Percentiles rank a stretch among this genome's conserved stretches.
Conservation (phyloP, 805 yeast genomes). For the Peterozyma xylosa region DNA sequence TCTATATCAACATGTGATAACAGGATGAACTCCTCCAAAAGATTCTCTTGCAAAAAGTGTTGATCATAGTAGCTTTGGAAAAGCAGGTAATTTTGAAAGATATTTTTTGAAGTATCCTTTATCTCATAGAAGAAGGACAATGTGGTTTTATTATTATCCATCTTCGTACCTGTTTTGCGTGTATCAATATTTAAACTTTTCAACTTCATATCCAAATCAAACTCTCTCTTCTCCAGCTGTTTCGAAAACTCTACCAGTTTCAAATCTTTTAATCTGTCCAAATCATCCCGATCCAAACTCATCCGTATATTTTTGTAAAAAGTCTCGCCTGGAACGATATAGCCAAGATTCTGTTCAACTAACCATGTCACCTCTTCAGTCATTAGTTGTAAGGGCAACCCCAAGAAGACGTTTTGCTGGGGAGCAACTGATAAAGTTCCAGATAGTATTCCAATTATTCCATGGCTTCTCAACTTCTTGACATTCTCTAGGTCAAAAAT, state of each 20-base stretch:
- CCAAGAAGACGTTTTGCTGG: constrained; percentile 84
- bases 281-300: constrained; percentile 8
- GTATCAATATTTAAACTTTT: constrained; percentile 6
- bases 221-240: constrained; percentile 10
- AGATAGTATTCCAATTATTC: constrained; percentile 66
- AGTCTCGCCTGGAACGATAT: constrained; percentile 33
- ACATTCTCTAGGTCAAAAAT: constrained; percentile 54
- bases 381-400: constrained; percentile 70
- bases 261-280: constrained; percentile 5
- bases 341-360: constrained; percentile 31
- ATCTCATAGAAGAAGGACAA: constrained; percentile 10
- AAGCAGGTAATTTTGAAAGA: constrained; percentile 9
- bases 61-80: constrained; percentile 12
- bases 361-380: constrained; percentile 71
- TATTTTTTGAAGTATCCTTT: constrained; percentile 10
- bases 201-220: constrained; percentile 11
- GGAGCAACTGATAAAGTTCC: constrained; percentile 90
- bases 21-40: constrained; percentile 3
- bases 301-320: constrained; percentile 15
- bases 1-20: constrained; percentile 10
- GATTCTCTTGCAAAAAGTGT: constrained; percentile 4
- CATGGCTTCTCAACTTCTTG: constrained; percentile 46
- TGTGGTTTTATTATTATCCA: constrained; percentile 4
- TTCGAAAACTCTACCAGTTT: constrained; percentile 9
- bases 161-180: background rate